Evolutionary conservation across 495 filamentous ascomycete species (phyloP), one percentile per base, ranked within the genome.

Genomic region (Emericellopsis terricola): DNA sequence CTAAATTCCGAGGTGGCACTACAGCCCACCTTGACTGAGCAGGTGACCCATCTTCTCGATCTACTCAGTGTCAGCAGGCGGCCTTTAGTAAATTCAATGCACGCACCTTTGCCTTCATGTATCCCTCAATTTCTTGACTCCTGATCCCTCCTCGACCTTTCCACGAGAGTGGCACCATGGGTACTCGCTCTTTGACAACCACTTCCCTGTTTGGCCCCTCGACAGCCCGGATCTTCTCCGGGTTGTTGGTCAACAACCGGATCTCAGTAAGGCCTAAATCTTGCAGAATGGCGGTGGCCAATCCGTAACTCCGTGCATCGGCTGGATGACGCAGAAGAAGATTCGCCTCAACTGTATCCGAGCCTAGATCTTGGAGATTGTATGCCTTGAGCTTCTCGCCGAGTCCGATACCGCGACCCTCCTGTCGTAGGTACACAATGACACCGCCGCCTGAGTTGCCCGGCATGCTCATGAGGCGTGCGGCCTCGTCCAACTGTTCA

Each of bases 151-250:
- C 73, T 45, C 74, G 78, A 4, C 81, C 81, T 39, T 78, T 78
- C 89, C 89, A 97, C 8, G 81, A 81, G 34, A 94, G 53, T n/a
- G 89, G 89, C 26, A 96, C 71, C 89, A 97, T 97, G 1, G 85
- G 69, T 18, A 97, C 83, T 29, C 91, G 62, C 49, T 94, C 86
- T 42, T 73, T 84, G 5, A 97, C 87, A 30, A 73, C 65, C 4
- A 96, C 65, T 58, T 94, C 86, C 15, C 83, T 63, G 39, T 79
- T 78, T 0, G 83, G 81, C 0, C 89, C 89, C 47, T 97, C 89
- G 6, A 97, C 81, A 2, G 89, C 89, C 16, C 84, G 67, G 19
- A 96, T 76, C 61, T 97, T 97, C 42, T 97, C 89, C 1, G 89
- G 89, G 47, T 97, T 97, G 52, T 97, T 97, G n/a, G 89, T 97